phyloP scores from a whole-genome alignment of 2,329 filamentous ascomycete genomes.

The Monosporascus cannonballus region DNA sequence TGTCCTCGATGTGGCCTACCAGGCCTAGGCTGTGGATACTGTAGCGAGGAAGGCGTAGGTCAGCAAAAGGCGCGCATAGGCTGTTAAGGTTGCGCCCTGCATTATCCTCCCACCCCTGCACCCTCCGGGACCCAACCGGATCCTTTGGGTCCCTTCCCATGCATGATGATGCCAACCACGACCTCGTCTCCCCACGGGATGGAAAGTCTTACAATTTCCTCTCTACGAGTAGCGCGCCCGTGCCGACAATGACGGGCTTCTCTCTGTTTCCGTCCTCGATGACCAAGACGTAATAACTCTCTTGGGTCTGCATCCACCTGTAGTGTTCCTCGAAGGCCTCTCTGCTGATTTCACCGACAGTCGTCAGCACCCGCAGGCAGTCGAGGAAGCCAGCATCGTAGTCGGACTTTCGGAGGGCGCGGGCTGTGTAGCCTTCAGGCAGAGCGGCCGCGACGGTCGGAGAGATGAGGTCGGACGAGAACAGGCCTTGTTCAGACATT shows the following conservation, averaged over 20 bases:
- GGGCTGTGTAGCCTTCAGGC: slow-evolving; percentile 75
- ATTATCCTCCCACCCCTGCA: background rate
- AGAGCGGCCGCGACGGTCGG: slow-evolving; percentile 65
- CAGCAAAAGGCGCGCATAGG: slow-evolving; percentile 8
- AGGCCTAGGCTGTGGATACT: slow-evolving; percentile 75
- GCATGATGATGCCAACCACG: too few relatives aligned
- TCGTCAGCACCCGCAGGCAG: slow-evolving; percentile 84
- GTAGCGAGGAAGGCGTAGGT: slow-evolving; percentile 8
- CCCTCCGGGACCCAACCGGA: background rate
- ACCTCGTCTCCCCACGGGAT: background rate
- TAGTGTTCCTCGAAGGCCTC: slow-evolving; percentile 73
- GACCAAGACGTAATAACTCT: slow-evolving; percentile 80
- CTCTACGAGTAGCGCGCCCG: slow-evolving; percentile 85
- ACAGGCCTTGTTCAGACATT: slow-evolving; percentile 57
- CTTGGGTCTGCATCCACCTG: slow-evolving; percentile 69
- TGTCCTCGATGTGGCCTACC: slow-evolving; percentile 96
- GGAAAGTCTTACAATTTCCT: slow-evolving; percentile 71
- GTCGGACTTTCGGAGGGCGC: slow-evolving; percentile 72
- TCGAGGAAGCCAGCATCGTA: slow-evolving; percentile 81
- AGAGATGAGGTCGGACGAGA: slow-evolving; percentile 71
- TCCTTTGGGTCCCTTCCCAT: too few relatives aligned
- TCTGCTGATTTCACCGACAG: slow-evolving; percentile 78
- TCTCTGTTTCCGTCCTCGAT: slow-evolving; percentile 63
- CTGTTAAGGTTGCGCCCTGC: background rate
- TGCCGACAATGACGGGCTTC: slow-evolving; percentile 70